Conservation (phyloP, 768 basidiomycete genomes). For the Serendipita sp. region DNA sequence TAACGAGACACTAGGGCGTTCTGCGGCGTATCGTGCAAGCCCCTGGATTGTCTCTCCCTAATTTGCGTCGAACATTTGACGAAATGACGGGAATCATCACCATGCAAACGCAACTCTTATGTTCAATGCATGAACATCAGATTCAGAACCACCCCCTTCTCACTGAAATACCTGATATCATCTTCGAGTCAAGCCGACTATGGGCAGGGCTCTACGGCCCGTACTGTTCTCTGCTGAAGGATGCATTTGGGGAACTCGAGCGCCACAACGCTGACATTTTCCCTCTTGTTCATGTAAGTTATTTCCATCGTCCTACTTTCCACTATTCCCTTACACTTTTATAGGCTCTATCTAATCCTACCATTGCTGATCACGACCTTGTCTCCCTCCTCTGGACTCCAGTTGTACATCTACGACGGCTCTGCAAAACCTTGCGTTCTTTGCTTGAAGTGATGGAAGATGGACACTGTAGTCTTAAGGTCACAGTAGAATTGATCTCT, state of each 20-base stretch:
- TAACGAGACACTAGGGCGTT: not conserved
- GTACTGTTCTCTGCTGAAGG: not conserved
- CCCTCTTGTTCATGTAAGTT: not conserved
- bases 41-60: not conserved
- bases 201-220: not conserved
- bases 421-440: not conserved
- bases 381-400: not conserved
- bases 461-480: not conserved
- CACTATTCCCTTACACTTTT: not conserved
- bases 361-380: not conserved
- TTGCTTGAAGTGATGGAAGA: not conserved
- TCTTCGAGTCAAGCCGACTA: not conserved
- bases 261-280: not conserved
- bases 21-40: not conserved
- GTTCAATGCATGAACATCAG: not conserved
- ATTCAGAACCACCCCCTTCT: not conserved
- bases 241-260: conserved; percentile 1
- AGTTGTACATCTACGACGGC: not conserved
- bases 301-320: not conserved
- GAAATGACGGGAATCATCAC: not conserved
- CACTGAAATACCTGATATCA: not conserved
- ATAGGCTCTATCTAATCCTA: not conserved
- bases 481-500: not conserved
- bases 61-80: not conserved
- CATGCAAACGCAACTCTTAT: not conserved